phyloP scores from a whole-genome alignment of 805 yeast genomes.

The Candida vaughaniae region DNA sequence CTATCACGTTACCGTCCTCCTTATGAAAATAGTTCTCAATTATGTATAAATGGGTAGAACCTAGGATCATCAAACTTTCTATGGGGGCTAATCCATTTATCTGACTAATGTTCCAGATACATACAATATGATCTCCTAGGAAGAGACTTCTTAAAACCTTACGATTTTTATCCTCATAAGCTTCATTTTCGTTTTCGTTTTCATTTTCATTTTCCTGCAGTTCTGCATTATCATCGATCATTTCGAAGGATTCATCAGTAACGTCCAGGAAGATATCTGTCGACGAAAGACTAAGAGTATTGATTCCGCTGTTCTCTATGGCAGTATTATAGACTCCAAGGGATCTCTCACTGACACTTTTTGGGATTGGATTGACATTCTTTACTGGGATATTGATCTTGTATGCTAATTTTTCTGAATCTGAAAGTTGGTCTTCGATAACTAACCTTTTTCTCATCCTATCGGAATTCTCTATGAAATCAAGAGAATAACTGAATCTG shows the following conservation, averaged over 20 bases:
- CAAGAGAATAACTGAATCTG: conserved; percentile 48
- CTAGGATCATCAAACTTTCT: conserved; percentile 74
- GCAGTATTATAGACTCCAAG: conserved; percentile 20
- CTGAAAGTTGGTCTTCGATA: conserved; percentile 49
- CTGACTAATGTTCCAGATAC: conserved; percentile 72
- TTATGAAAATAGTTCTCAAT: conserved; percentile 68
- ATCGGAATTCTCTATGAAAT: conserved; percentile 67
- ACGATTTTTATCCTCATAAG: conserved; percentile 67
- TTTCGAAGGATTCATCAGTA: conserved; percentile 38
- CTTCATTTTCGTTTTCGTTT: conserved; percentile 17
- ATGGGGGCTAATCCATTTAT: conserved; percentile 73
- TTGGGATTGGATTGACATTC: conserved; percentile 6
- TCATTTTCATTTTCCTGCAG: conserved; percentile 25
- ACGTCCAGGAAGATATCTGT: conserved; percentile 10
- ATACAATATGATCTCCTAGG: conserved; percentile 68
- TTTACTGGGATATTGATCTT: conserved; percentile 39
- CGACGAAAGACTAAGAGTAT: conserved; percentile 24
- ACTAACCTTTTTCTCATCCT: conserved; percentile 64
- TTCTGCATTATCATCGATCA: conserved; percentile 37
- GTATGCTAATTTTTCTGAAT: conserved; percentile 43
- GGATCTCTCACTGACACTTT: conserved; percentile 3
- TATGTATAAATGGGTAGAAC: conserved; percentile 62
- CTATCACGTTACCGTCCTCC: conserved; percentile 52
- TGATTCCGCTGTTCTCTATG: conserved; percentile 22
- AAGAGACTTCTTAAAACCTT: conserved; percentile 68